These are phyloP conservation scores for Tuber aestivum DNA, from an alignment of 495 filamentous ascomycete genomes.

Conservation along the genomic window DNA sequence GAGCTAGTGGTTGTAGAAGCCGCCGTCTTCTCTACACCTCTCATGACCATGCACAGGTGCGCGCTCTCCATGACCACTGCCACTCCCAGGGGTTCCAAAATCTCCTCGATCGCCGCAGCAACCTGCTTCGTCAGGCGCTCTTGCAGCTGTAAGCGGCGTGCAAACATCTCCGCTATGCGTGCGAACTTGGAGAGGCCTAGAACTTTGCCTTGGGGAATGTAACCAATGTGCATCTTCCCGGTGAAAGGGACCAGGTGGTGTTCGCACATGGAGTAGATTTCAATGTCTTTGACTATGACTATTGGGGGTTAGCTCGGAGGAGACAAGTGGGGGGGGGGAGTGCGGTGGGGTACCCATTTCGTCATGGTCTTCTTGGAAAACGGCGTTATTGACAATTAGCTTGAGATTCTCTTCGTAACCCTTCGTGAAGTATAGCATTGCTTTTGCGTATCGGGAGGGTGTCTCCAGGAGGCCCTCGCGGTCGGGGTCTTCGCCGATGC, in stretches of 20 bases:
- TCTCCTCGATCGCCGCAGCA: constrained; percentile 81
- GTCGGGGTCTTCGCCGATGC: constrained; percentile 87
- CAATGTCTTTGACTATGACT: constrained; percentile 95
- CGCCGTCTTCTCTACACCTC: constrained; percentile 81
- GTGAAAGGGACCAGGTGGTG: constrained; percentile 94
- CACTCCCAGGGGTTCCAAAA: constrained; percentile 84
- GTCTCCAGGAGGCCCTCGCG: constrained; percentile 81
- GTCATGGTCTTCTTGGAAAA: constrained; percentile 93
- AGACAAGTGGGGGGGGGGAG: neutral
- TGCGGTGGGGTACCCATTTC: constrained; percentile 48
- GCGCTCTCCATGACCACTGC: constrained; percentile 93
- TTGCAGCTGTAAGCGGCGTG: constrained; percentile 83
- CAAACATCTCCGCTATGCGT: constrained; percentile 93
- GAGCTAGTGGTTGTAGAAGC: constrained; percentile 87
- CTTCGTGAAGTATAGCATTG: constrained; percentile 94
- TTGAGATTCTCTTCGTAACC: constrained; percentile 92
- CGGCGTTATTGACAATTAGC: constrained; percentile 85
- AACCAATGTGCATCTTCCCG: constrained; percentile 98
- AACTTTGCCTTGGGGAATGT: constrained; percentile 77
- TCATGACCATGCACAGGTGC: constrained; percentile 87
- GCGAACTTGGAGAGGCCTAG: constrained; percentile 92
- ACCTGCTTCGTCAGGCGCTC: constrained; percentile 93
- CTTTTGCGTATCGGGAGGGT: constrained; percentile 84
- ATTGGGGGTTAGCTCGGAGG: neutral
- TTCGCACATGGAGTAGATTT: constrained; percentile 89